Conservation (phyloP, 176 grass and related monocot genomes). For the Phyllostachys edulis region DNA sequence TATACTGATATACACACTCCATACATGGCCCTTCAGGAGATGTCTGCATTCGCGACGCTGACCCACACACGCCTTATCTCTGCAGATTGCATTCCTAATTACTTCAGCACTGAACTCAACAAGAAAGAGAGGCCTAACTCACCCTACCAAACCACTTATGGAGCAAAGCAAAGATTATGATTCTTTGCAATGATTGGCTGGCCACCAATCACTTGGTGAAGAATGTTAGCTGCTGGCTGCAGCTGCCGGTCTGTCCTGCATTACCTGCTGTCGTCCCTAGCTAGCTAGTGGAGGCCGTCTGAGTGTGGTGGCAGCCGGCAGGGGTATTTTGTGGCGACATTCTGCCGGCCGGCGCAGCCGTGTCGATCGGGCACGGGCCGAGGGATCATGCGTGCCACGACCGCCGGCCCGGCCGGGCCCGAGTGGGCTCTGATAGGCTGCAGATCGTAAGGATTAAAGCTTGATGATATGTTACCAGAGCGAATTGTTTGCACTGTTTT, state of each 20-base stretch:
- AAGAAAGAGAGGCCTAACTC: neutral
- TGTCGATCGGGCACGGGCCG: conserved; percentile 14
- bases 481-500: neutral
- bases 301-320: neutral
- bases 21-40: neutral
- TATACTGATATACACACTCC: neutral
- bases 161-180: neutral
- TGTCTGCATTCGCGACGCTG: neutral
- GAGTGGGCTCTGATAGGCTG: neutral
- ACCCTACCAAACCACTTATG: neutral
- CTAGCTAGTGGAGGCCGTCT: neutral
- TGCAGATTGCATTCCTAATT: conserved; percentile 6
- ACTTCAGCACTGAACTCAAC: neutral
- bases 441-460: neutral
- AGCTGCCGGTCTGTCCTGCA: neutral
- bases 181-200: neutral
- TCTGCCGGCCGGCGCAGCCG: conserved; percentile 13
- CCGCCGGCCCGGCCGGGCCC: neutral
- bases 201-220: neutral
- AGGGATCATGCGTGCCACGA: neutral
- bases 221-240: neutral
- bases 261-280: neutral
- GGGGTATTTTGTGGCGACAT: neutral
- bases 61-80: neutral
- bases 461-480: neutral